Evolutionary conservation across 1,139 yeast species (phyloP).

Genomic region (Pneumocystis canis): DNA sequence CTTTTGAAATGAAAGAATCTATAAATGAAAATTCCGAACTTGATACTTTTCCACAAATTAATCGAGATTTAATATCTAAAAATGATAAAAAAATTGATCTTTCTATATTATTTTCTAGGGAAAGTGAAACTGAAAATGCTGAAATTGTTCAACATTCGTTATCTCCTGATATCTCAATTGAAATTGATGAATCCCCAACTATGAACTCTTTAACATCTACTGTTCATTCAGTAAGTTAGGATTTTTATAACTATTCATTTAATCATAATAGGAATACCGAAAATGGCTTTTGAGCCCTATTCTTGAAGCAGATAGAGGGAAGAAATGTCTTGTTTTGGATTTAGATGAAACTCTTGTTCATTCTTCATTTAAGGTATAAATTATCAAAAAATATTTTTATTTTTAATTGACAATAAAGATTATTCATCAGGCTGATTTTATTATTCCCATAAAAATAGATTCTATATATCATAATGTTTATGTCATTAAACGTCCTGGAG

Average conservation of each 20-base stretch:
- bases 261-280: neutral
- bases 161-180: neutral
- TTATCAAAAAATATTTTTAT: neutral
- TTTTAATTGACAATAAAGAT: constrained; percentile 24
- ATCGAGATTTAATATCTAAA: neutral
- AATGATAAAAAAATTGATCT: neutral
- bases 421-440: constrained; percentile 84
- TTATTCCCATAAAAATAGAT: constrained; percentile 83
- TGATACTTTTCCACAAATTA: neutral
- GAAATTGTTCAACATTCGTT: neutral
- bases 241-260: neutral
- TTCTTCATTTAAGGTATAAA: constrained; percentile 55
- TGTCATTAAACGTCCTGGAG: constrained; percentile 95
- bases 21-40: neutral
- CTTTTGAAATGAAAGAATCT: neutral
- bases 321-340: constrained; percentile 80
- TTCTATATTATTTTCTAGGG: neutral
- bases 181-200: neutral
- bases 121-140: neutral
- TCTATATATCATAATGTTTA: constrained; percentile 85
- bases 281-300: constrained; percentile 43
- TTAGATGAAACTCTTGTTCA: constrained; percentile 94
- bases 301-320: constrained; percentile 32
- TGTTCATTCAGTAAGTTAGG: neutral
- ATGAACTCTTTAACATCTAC: neutral